Evolutionary conservation across 2,329 filamentous ascomycete species (phyloP).

Genomic region (Sclerotinia trifoliorum): DNA sequence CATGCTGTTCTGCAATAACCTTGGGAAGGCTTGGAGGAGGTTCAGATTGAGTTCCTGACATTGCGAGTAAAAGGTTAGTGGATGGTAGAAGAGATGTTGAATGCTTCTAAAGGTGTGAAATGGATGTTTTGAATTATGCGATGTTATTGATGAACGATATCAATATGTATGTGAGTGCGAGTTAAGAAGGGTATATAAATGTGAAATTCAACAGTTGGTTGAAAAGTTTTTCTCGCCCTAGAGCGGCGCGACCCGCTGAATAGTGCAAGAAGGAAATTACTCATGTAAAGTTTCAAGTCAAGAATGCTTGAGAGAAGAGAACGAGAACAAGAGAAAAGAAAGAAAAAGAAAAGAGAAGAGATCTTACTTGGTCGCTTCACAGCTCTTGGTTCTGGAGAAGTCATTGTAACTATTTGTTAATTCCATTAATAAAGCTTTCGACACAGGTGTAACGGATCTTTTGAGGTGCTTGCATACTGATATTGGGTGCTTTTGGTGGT

Average conservation of each 20-base stretch:
- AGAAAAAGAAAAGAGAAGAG: conserved; percentile 3
- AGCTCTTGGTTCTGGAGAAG: conserved; percentile 34
- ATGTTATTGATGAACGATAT: conserved; percentile 20
- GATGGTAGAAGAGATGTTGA: conserved; percentile 21
- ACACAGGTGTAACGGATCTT: background rate
- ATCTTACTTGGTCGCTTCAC: conserved; percentile 40
- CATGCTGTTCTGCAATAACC: conserved; percentile 88
- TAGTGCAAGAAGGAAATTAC: conserved; percentile 4
- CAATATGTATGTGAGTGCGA: background rate
- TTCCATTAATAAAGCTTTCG: conserved; percentile 20
- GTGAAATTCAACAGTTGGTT: background rate
- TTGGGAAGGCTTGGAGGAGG: conserved; percentile 88
- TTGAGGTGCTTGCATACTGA: conserved; percentile 7
- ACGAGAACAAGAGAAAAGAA: background rate
- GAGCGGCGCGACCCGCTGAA: conserved; percentile 15
- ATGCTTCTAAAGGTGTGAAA: background rate
- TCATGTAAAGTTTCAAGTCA: background rate
- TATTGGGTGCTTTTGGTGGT: conserved; percentile 1
- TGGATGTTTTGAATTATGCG: background rate
- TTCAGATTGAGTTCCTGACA: conserved; percentile 85
- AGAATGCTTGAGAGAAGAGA: background rate
- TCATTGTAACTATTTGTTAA: conserved; percentile 23
- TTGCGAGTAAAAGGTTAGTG: conserved; percentile 33
- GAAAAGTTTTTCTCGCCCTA: conserved; percentile 1
- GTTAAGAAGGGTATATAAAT: background rate